Evolutionary conservation across 495 filamentous ascomycete species (phyloP).

Genomic region (Trichoderma asperelloides): DNA sequence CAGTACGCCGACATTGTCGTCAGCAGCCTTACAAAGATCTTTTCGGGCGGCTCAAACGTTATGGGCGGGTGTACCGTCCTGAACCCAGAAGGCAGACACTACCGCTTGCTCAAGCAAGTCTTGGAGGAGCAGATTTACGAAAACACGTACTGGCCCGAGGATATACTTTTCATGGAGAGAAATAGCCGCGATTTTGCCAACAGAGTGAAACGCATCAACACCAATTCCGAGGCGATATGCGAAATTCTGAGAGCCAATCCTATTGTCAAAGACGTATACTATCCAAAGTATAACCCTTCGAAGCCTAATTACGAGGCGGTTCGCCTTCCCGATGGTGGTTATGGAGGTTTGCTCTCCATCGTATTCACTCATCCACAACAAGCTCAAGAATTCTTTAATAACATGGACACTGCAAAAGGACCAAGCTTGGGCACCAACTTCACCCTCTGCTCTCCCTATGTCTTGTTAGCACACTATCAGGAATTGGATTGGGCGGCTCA

Average conservation of each 20-base stretch:
- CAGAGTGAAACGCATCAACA: slow-evolving; percentile 75
- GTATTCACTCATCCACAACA: slow-evolving; percentile 63
- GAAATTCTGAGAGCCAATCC: slow-evolving; percentile 47
- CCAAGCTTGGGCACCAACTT: slow-evolving; percentile 97
- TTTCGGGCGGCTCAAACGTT: slow-evolving; percentile 94
- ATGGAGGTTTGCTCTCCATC: slow-evolving; percentile 81
- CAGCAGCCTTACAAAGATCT: slow-evolving; percentile 91
- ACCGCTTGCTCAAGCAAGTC: slow-evolving; percentile 53
- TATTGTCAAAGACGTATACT: slow-evolving; percentile 72
- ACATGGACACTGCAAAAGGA: slow-evolving; percentile 79
- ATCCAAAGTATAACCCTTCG: slow-evolving; percentile 71
- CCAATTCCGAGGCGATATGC: slow-evolving; percentile 77
- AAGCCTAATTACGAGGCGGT: slow-evolving; percentile 66
- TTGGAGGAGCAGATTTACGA: slow-evolving; percentile 56
- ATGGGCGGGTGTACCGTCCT: slow-evolving; percentile 89
- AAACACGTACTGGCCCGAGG: slow-evolving; percentile 88
- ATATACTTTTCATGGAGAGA: slow-evolving; percentile 87
- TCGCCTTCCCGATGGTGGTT: slow-evolving; percentile 68
- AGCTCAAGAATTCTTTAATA: slow-evolving; percentile 76
- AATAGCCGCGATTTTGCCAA: slow-evolving; percentile 89
- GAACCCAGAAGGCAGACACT: slow-evolving; percentile 71
- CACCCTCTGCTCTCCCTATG: slow-evolving; percentile 81
- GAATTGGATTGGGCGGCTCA: slow-evolving; percentile 84
- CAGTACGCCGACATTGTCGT: slow-evolving; percentile 84
- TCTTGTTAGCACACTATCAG: slow-evolving; percentile 81